Percentiles rank a stretch among this genome's conserved stretches.
phyloP scores from a whole-genome alignment of 2,329 filamentous ascomycete genomes.

The Ascochyta koolunga region DNA sequence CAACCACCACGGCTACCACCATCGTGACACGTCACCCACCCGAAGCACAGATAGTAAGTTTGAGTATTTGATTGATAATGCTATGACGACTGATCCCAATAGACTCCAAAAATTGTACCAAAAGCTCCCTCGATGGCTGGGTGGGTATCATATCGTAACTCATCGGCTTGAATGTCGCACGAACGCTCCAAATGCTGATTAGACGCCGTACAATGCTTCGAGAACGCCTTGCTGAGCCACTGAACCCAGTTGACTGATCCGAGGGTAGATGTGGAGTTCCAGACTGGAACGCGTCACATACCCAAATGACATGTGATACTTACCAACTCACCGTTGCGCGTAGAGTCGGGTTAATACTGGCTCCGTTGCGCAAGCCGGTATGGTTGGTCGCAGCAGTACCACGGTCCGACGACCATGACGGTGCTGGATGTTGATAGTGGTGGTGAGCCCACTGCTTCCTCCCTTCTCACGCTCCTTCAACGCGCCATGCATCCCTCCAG shows the following conservation, averaged over 20 bases:
- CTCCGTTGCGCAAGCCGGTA: slow-evolving; percentile 49
- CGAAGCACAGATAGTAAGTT: neutral
- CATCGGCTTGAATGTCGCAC: slow-evolving; percentile 13
- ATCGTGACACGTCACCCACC: neutral
- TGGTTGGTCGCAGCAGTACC: slow-evolving; percentile 21
- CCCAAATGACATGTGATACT: slow-evolving; percentile 50
- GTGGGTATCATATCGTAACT: slow-evolving; percentile 21
- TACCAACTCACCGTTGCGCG: slow-evolving; percentile 52
- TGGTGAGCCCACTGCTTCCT: slow-evolving; percentile 24
- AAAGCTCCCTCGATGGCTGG: slow-evolving; percentile 16
- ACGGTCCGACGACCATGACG: slow-evolving; percentile 4
- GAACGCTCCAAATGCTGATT: slow-evolving; percentile 19
- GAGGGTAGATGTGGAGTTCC: slow-evolving; percentile 43
- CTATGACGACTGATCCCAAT: slow-evolving; percentile 12
- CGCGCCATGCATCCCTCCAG: neutral
- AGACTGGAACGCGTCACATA: slow-evolving; percentile 46
- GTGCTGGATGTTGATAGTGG: slow-evolving; percentile 15
- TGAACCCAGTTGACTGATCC: slow-evolving; percentile 26
- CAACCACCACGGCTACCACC: neutral
- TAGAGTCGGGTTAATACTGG: slow-evolving; percentile 43
- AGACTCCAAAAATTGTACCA: slow-evolving; percentile 12
- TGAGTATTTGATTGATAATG: slow-evolving; percentile 17
- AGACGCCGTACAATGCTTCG: slow-evolving; percentile 21
- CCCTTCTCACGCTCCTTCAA: slow-evolving; percentile 5
- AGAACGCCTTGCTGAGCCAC: slow-evolving; percentile 18